Base-by-base conservation (phyloP, 495 filamentous ascomycete species). In the Penicillium ochrochloron region DNA sequence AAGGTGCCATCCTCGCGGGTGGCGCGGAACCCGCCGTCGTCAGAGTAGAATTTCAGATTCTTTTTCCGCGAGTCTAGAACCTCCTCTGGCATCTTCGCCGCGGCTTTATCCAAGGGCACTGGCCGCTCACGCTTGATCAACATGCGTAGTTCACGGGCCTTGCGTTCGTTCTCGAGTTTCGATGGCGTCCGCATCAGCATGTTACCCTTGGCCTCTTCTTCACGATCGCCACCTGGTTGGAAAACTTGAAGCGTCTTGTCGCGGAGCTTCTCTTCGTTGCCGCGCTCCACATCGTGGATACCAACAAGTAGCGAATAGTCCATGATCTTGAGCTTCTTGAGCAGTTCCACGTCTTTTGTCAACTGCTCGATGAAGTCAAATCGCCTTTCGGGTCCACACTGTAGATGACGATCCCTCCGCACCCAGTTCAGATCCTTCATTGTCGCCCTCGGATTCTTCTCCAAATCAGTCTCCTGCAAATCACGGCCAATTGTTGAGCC, bases 361-460 rank as follows among this genome's bases (percentile, higher is more conserved):
- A 98, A 87, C 71, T 99, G 95, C 57, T 92, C 88, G 19, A 97
- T 82, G 73, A 99, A 98, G 39, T 90, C 72, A 21, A 87, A 82
- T 75, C 92, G 94, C 79, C 97, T 97, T 33, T 86, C 80, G 2
- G 93, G 87, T 3, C 95, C 95, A 65, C 97, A 88, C 69, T 97
- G 92, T 55, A 99, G 79, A 66, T 96, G 85, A 57, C 92, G 83
- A 67, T 93, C 86, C 64, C 95, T 86, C 58, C 94, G 88, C 62
- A 97, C 80, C 95, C 95, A 99, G 74, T 99, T 99, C 31, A 98
- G 76, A 75, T 99, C 95, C 75, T 99, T 99, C 77, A 98, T 73
- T 0, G 95, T 98, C 2, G 94, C 95, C 54, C 95, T 84, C 5
- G 96, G 95, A 67, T 98, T 97, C 59, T 88, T 87, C 67, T 89